Conservation (phyloP, 2,329 filamentous ascomycete genomes). For the Calonectria pseudoreteaudii region DNA sequence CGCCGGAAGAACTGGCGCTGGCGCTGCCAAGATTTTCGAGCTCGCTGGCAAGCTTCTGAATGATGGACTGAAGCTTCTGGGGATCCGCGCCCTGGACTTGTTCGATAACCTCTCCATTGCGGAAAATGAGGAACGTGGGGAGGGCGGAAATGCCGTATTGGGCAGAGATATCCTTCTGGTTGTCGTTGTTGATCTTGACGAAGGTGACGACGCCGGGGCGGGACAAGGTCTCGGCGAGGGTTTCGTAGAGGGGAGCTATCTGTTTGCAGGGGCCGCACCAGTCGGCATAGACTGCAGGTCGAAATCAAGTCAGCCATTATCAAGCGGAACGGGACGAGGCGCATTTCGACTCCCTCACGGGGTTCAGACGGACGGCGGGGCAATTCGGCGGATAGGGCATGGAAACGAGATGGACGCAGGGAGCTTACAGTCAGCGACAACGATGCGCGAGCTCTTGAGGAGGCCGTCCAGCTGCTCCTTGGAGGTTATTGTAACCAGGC, state of each 20-base stretch:
- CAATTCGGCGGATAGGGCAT: constrained; percentile 16
- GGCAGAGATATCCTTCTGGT: constrained; percentile 77
- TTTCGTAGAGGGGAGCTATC: constrained; percentile 86
- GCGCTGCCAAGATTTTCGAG: constrained; percentile 66
- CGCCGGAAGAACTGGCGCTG: constrained; percentile 49
- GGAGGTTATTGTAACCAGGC: constrained; percentile 54
- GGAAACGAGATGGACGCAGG: not conserved
- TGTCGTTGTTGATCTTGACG: constrained; percentile 86
- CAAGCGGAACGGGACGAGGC: constrained; percentile 21
- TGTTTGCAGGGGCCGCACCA: constrained; percentile 88
- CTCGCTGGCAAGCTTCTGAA: constrained; percentile 78
- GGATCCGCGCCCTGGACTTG: constrained; percentile 82
- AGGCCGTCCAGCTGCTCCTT: constrained; percentile 74
- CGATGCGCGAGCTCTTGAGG: constrained; percentile 78
- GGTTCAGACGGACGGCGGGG: constrained; percentile 32
- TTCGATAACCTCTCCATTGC: constrained; percentile 74
- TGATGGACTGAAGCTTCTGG: constrained; percentile 74
- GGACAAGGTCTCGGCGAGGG: constrained; percentile 78
- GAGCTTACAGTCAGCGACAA: constrained; percentile 87
- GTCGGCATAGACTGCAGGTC: constrained; percentile 80
- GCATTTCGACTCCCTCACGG: constrained; percentile 26
- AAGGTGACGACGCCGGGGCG: constrained; percentile 82
- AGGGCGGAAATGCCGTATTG: constrained; percentile 81
- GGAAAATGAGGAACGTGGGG: constrained; percentile 94
- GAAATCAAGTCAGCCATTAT: constrained; percentile 30